Evolutionary conservation across 2,329 filamentous ascomycete genomes (phyloP).

Genomic region (Chaetomiaceae sp.): DNA sequence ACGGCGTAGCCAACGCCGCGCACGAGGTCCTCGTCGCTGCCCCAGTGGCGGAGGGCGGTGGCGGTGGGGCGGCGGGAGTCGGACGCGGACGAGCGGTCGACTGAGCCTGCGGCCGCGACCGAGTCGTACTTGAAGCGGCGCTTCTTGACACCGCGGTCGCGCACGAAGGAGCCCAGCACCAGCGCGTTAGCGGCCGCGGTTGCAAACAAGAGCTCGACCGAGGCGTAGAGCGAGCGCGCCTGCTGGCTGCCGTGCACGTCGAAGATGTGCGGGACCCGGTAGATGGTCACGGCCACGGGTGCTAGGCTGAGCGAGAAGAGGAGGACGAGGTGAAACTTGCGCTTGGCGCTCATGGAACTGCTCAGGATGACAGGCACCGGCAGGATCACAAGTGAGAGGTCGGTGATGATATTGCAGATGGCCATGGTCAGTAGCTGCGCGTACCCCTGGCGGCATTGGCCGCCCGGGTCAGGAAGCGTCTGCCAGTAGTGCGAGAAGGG

Average conservation of each 20-base stretch:
- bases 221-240: conserved; percentile 81
- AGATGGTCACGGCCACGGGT: conserved; percentile 72
- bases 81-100: conserved; percentile 42
- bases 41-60: conserved; percentile 62
- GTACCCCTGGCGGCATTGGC: conserved; percentile 78
- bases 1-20: conserved; percentile 68
- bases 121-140: conserved; percentile 67
- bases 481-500: conserved; percentile 73
- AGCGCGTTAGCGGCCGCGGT: conserved; percentile 82
- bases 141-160: conserved; percentile 87
- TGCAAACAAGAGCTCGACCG: conserved; percentile 83
- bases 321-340: conserved; percentile 71
- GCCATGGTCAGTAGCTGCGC: conserved; percentile 86
- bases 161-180: conserved; percentile 85
- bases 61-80: conserved; percentile 43
- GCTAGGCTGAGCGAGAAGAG: conserved; percentile 81
- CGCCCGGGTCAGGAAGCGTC: conserved; percentile 77
- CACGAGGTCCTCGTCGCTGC: conserved; percentile 87
- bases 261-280: conserved; percentile 76
- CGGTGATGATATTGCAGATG: conserved; percentile 80
- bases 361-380: conserved; percentile 82
- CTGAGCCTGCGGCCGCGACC: conserved; percentile 54
- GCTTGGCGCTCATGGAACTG: conserved; percentile 68
- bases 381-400: conserved; percentile 79
- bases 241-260: conserved; percentile 66